These are phyloP conservation scores for Aeschynomene evenia DNA, from an alignment of 306 rosid genomes.

Conservation along the genomic window DNA sequence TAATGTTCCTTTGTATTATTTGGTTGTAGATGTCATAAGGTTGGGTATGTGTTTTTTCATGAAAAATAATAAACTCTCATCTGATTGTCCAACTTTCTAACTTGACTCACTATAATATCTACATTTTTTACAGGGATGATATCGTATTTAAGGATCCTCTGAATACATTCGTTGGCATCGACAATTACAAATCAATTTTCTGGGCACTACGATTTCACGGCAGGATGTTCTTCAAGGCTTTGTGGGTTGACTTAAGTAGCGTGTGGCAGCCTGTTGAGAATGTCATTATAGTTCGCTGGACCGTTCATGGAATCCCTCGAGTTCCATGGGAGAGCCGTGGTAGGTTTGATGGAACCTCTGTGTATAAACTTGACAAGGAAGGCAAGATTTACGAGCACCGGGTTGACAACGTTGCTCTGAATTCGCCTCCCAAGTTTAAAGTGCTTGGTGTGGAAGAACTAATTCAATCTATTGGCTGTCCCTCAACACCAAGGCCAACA, in stretches of 20 bases:
- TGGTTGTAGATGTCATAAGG: background rate
- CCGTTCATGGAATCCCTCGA: slow-evolving; percentile 81
- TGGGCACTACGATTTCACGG: slow-evolving; percentile 86
- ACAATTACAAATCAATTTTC: slow-evolving; percentile 77
- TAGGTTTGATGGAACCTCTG: slow-evolving; percentile 87
- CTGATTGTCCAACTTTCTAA: background rate
- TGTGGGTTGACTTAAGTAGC: slow-evolving; percentile 70
- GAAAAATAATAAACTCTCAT: background rate
- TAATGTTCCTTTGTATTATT: background rate
- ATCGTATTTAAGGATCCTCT: slow-evolving; percentile 84
- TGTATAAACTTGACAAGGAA: slow-evolving; percentile 81
- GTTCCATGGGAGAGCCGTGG: slow-evolving; percentile 86
- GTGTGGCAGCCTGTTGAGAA: slow-evolving; percentile 86
- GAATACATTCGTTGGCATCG: slow-evolving; percentile 72
- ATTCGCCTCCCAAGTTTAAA: slow-evolving; percentile 66
- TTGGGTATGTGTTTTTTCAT: slow-evolving; percentile 8
- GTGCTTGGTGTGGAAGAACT: slow-evolving; percentile 59
- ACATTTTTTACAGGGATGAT: slow-evolving; percentile 63
- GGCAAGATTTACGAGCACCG: slow-evolving; percentile 87
- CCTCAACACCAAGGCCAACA: slow-evolving; percentile 82
- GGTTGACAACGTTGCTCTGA: slow-evolving; percentile 64
- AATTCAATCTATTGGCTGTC: slow-evolving; percentile 66
- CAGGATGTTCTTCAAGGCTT: slow-evolving; percentile 66
- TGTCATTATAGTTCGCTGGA: slow-evolving; percentile 83
- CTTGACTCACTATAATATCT: background rate